Evolutionary conservation across 352 stramenopile genomes (phyloP), one percentile per base, ranked within the genome.

Genomic region (Globisporangium cederbergense): DNA sequence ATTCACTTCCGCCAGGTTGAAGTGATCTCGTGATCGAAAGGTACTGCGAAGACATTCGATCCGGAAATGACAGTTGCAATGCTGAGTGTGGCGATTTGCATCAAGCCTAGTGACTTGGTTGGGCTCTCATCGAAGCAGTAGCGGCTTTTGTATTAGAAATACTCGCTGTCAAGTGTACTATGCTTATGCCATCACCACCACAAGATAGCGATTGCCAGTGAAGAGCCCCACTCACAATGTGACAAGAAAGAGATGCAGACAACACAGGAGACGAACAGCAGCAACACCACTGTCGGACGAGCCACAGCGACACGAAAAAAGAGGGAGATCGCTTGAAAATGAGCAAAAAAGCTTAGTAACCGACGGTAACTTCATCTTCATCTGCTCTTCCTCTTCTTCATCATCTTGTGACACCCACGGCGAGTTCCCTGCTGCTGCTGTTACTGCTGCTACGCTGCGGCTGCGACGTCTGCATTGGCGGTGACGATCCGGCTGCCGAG

Each of bases 351-450:
- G 30, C 51, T 58, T 45, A 58, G 30, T 30, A 43, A 42, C 28
- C 45, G 11, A 54, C 49, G 32, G 20, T 20, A 54, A 40, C 51
- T 22, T 32, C 50, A 25, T 58, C 6, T 43, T 58, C 51, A 42
- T 58, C 30, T 58, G 51, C 51, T 58, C 30, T 30, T 51, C 45
- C 45, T 51, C 45, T 58, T 58, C 51, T 58, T 58, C 51, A 43
- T 58, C 32, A 43, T 58, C 32, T 58, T 18, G 34, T 58, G 51
- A 58, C 51, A 43, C 45, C n/a, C 45, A 30, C 51, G 51, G 51
- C 51, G 56, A 53, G 38, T 62, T 62, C 56, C 56, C 56, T 47
- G 42, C 50, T 56, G 50, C 42, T 47, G 18, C 42, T 47, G 42
- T 4, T 47, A 36, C 25, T 34, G 50, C 57, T 62, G 57, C 46